Percentiles rank a stretch among this genome's conserved stretches.
Conservation (phyloP, 768 basidiomycete genomes). For the Macrocybe gigantea region DNA sequence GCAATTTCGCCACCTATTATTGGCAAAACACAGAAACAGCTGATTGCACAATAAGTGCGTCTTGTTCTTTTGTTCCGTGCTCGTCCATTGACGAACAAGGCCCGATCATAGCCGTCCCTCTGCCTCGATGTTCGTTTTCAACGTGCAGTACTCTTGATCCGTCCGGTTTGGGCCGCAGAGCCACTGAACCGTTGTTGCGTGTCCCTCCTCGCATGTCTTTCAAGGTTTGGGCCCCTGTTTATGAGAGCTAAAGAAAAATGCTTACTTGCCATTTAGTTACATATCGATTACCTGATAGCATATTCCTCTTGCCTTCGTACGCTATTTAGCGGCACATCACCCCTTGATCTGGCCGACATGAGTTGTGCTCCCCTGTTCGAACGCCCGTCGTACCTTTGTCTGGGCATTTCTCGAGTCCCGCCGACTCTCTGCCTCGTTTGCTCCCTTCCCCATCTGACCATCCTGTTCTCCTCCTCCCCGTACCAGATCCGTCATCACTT, state of each 20-base stretch:
- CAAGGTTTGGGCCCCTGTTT: slow-evolving; percentile 39
- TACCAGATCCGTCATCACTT: slow-evolving; percentile 70
- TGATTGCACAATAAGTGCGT: slow-evolving; percentile 73
- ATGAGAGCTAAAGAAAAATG: background rate
- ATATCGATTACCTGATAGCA: slow-evolving; percentile 76
- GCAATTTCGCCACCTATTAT: slow-evolving; percentile 56
- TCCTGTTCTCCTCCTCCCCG: slow-evolving; percentile 66
- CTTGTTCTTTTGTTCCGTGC: background rate
- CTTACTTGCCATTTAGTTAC: slow-evolving; percentile 42
- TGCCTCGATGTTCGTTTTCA: slow-evolving; percentile 21
- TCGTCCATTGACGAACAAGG: too few species aligned
- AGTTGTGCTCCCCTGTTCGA: slow-evolving; percentile 4
- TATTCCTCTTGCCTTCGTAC: slow-evolving; percentile 71
- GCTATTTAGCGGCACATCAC: slow-evolving; percentile 63
- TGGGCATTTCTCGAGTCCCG: slow-evolving; percentile 35
- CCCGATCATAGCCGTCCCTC: slow-evolving; percentile 25
- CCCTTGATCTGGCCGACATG: slow-evolving; percentile 50
- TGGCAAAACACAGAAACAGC: slow-evolving; percentile 75
- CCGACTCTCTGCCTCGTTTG: slow-evolving; percentile 56
- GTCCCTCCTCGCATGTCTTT: slow-evolving; percentile 53
- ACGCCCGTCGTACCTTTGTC: slow-evolving; percentile 16
- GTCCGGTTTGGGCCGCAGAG: slow-evolving; percentile 39
- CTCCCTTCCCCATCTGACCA: slow-evolving; percentile 62
- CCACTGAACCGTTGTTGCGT: slow-evolving; percentile 45
- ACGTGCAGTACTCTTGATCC: slow-evolving; percentile 31